Evolutionary conservation across 2,329 filamentous ascomycete genomes (phyloP).

Genomic region (Arthrocladium fulminans): DNA sequence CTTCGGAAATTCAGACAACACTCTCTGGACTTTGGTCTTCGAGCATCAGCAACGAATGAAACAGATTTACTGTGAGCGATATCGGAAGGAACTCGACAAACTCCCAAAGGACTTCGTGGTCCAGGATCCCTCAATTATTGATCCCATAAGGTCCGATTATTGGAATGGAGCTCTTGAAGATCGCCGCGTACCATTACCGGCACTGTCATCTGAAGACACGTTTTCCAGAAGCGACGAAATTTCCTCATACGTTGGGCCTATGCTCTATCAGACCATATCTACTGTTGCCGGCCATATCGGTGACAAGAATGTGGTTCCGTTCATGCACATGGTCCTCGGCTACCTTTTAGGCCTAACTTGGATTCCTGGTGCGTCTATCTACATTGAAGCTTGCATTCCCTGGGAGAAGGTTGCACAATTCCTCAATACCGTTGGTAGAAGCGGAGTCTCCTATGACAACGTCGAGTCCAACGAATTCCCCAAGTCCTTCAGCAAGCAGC

Average conservation of each 20-base stretch:
- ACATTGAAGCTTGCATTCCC: slow-evolving; percentile 38
- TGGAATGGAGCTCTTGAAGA: neutral
- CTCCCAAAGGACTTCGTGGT: slow-evolving; percentile 6
- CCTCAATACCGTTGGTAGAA: slow-evolving; percentile 44
- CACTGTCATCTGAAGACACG: neutral
- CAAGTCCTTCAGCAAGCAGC: slow-evolving; percentile 33
- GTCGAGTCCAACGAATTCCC: slow-evolving; percentile 37
- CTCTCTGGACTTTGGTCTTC: slow-evolving; percentile 25
- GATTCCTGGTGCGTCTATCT: slow-evolving; percentile 30
- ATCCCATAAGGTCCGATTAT: neutral
- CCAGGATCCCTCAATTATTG: neutral
- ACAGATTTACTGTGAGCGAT: neutral
- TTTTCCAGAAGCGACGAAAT: slow-evolving; percentile 20
- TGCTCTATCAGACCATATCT: slow-evolving; percentile 37
- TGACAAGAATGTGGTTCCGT: slow-evolving; percentile 46
- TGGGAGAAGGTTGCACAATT: slow-evolving; percentile 44
- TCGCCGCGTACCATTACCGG: neutral
- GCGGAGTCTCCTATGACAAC: slow-evolving; percentile 27
- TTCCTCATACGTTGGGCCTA: slow-evolving; percentile 29
- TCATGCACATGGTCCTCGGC: slow-evolving; percentile 46
- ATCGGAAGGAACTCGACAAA: neutral
- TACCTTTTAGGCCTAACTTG: slow-evolving; percentile 42
- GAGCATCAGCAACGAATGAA: slow-evolving; percentile 6
- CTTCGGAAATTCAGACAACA: slow-evolving; percentile 39
- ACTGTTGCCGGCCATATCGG: slow-evolving; percentile 39